Evolutionary conservation across 1,284 basidiomycete genomes (phyloP).

Genomic region (Thelephora terrestris): DNA sequence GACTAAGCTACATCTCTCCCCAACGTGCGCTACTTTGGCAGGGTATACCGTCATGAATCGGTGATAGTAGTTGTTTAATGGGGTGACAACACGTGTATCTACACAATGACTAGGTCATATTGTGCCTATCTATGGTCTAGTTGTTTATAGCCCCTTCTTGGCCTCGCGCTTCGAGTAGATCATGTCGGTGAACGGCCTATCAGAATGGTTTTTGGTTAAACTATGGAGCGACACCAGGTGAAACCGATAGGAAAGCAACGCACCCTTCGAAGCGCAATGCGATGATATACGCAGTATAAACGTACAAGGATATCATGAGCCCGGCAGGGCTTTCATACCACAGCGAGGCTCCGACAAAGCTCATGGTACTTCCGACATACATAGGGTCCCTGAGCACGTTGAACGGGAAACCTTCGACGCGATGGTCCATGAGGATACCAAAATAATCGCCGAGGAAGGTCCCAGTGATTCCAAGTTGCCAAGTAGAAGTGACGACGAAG

Average conservation of each 20-base stretch:
- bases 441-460: slow-evolving; percentile 98
- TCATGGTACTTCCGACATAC: slow-evolving; percentile 90
- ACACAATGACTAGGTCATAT: too few species aligned
- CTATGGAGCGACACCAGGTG: not conserved
- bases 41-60: too few species aligned
- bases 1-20: slow-evolving; percentile 12
- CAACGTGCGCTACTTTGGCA: too few species aligned
- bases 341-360: slow-evolving; percentile 74
- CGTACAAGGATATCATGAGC: slow-evolving; percentile 63
- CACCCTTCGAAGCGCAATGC: slow-evolving; percentile 86
- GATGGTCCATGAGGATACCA: slow-evolving; percentile 92
- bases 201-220: slow-evolving; percentile 5
- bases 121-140: too few species aligned
- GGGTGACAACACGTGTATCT: too few species aligned
- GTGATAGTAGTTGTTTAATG: too few species aligned
- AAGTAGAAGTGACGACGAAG: slow-evolving; percentile 85
- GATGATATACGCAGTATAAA: slow-evolving; percentile 75
- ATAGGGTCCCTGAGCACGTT: slow-evolving; percentile 90
- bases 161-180: slow-evolving; percentile 54
- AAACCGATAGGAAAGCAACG: not conserved
- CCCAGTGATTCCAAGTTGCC: slow-evolving; percentile 86
- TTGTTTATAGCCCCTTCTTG: slow-evolving; percentile 19
- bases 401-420: slow-evolving; percentile 89
- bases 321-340: slow-evolving; percentile 84
- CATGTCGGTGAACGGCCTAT: slow-evolving; percentile 73